Base-by-base conservation (phyloP, 164 flowering plant species). In the Macadamia tetraphylla region DNA sequence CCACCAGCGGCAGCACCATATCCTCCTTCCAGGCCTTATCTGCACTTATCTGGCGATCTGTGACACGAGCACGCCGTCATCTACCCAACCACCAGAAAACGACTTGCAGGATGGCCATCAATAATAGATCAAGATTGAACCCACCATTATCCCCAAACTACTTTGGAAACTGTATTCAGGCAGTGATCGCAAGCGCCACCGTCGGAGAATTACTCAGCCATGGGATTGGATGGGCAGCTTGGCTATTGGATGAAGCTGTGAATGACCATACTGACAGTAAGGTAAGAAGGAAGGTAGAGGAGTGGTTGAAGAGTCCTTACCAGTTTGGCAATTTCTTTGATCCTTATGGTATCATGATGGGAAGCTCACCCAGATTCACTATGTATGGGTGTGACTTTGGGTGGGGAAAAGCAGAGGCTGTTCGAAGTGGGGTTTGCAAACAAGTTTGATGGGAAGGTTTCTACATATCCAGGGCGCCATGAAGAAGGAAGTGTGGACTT, bases 21-120 rank as follows among this genome's bases (percentile, higher is more conserved):
- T 86, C 90, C 0, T 78, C 90, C 0, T 82, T 88, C 57, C 87
- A 88, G 63, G 78, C 92, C 32, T 29, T 87, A 64, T 70, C 81
- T 2, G 89, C 88, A 0, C 70, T 79, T 7, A 31, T 85, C 0
- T 87, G 92, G 92, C 76, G 84, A 67, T 77, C 77, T 49, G 70
- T 87, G n/a, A 84, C 84, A 1, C 76, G 84, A 1, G 79, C 75
- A 0, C 80, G 88, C 1, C 12, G 44, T 6, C 13, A 42, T 6
- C 46, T 71, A 1, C 72, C 79, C 0, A 53, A 0, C 0, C 78
- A 78, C 9, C 75, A 74, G 58, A 40, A 30, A 2, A 83, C 84
- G 29, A 64, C 60, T 13, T 85, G 23, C 23, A 23, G 23, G 23
- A 23, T 23, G 23, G 23, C 23, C 23, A 23, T 23, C 23, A 23